Percentiles rank a stretch among this genome's conserved stretches.
Evolutionary conservation across 1,284 basidiomycete species (phyloP).

Genomic region (Rhodotorula sp.): DNA sequence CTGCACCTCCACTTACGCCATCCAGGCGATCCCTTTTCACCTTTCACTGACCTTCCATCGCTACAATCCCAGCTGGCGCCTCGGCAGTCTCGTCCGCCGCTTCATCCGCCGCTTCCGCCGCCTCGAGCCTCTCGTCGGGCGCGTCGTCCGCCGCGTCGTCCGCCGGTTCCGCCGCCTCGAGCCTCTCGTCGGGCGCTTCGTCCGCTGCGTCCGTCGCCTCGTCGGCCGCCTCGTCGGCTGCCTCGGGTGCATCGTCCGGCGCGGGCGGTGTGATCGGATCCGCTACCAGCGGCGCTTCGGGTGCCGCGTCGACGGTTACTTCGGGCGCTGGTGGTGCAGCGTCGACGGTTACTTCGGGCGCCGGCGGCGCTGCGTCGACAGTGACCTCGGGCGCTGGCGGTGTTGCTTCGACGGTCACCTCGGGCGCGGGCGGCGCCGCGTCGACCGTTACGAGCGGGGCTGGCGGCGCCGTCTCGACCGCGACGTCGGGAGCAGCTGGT

Average conservation of each 20-base stretch:
- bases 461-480: background rate
- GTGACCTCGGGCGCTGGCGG: background rate
- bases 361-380: background rate
- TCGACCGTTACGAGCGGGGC: background rate
- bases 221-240: conserved; percentile 3
- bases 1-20: too few species aligned
- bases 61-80: too few species aligned
- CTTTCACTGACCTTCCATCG: too few species aligned
- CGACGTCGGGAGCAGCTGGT: background rate
- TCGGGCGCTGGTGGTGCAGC: background rate
- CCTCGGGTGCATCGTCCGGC: background rate
- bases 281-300: background rate
- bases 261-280: background rate
- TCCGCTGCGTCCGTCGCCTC: background rate
- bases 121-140: too few species aligned
- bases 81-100: too few species aligned
- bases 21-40: too few species aligned
- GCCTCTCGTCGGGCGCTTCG: background rate
- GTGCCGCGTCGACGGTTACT: background rate
- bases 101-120: too few species aligned
- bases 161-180: background rate
- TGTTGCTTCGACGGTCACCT: background rate
- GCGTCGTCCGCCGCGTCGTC: background rate
- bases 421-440: background rate
- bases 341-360: background rate